Base-by-base conservation (phyloP, 768 basidiomycete species). In the Trametes elegans region DNA sequence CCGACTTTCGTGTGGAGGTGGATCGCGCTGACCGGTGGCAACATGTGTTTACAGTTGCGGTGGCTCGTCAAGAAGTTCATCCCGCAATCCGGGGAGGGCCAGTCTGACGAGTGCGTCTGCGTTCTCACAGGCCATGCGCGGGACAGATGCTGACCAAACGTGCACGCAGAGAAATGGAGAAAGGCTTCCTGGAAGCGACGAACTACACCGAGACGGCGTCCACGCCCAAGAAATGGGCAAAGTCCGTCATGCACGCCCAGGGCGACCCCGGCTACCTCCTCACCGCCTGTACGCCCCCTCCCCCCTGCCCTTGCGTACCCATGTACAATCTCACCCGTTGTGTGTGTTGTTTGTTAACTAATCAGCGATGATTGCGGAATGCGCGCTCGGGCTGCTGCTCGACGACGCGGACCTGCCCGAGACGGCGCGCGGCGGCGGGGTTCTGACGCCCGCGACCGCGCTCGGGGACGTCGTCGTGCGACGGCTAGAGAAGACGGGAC, bases 391-490 rank as follows among this genome's bases (percentile, higher is more conserved):
- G 16, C 73, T 95, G 45, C 73, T 86, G 16, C 72, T 89, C 2
- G 76, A 82, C 26, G 73, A 79, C 16, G 75, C 72, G 14, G 66
- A 73, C 4, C 79, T 93, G 2, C 81, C 91, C 0, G 60, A 74
- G 1, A 67, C 85, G 7, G 85, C 80, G 3, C 74, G 73, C 44
- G 69, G 75, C 41, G 94, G 93, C 11, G 94, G 95, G 1, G 71
- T 94, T 2, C 73, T 97, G 44, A 98, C 95, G 2, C 87, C 94
- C 0, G 81, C 87, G 70, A 83, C 82, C 4, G 94, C 90, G 1
- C 78, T 96, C 53, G 94, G 93, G 14, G 83, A 89, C 56, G 80
- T 83, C 7, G 69, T 95, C 32, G 73, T 93, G 31, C 78, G 81
- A 60, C 76, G 94, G 18, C 67, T 97, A 58, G 77, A 80, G 55